phyloP scores from a whole-genome alignment of 2,329 filamentous ascomycete genomes.

The Cytospora paraplurivora region DNA sequence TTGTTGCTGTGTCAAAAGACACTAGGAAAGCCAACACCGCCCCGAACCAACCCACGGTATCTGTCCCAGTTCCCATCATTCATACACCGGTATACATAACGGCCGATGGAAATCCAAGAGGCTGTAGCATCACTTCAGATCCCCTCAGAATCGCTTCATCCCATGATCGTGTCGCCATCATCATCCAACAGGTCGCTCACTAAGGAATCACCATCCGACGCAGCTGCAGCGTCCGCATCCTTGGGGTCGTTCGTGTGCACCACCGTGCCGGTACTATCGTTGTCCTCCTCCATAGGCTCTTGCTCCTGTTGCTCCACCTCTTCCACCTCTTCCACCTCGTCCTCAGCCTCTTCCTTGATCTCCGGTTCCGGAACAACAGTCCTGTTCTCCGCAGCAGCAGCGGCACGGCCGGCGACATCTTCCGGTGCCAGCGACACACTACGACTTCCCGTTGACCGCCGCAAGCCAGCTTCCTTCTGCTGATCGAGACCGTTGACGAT shows the following conservation, averaged over 20 bases:
- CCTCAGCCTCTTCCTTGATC: slow-evolving; percentile 54
- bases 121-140: slow-evolving; percentile 25
- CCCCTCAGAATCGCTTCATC: slow-evolving; percentile 29
- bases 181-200: slow-evolving; percentile 46
- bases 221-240: slow-evolving; percentile 27
- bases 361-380: slow-evolving; percentile 44
- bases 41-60: slow-evolving; percentile 5
- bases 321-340: slow-evolving; percentile 53
- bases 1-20: slow-evolving; percentile 15
- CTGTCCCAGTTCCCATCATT: slow-evolving; percentile 6
- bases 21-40: neutral
- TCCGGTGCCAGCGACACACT: slow-evolving; percentile 46
- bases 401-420: slow-evolving; percentile 31
- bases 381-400: slow-evolving; percentile 24
- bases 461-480: slow-evolving; percentile 36
- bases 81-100: slow-evolving; percentile 1
- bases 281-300: slow-evolving; percentile 31
- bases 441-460: slow-evolving; percentile 46
- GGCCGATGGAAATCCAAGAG: slow-evolving; percentile 3
- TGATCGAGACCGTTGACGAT: slow-evolving; percentile 64
- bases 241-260: slow-evolving; percentile 27
- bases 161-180: slow-evolving; percentile 31
- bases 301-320: slow-evolving; percentile 41
- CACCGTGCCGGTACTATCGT: slow-evolving; percentile 35
- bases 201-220: slow-evolving; percentile 37